These are phyloP conservation scores for Russula dissimulans DNA, from an alignment of 768 basidiomycete genomes.

Conservation along the genomic window DNA sequence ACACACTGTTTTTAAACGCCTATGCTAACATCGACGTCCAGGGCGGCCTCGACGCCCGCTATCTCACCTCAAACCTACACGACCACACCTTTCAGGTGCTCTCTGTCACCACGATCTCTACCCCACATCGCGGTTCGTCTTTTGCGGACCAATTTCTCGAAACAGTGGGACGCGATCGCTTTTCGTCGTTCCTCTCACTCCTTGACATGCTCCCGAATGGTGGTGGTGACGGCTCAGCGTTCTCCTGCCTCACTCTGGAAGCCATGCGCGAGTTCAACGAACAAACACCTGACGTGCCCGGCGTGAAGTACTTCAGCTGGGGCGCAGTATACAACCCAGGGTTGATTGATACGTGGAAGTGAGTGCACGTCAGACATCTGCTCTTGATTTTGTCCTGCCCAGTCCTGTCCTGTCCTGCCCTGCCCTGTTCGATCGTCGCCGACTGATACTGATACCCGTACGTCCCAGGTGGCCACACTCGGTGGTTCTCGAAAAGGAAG, in stretches of 20 bases:
- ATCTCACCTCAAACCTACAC: conserved; percentile 76
- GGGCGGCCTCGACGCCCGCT: conserved; percentile 93
- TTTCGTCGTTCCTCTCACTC: conserved; percentile 62
- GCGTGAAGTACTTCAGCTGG: conserved; percentile 90
- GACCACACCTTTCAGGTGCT: conserved; percentile 70
- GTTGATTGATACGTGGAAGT: conserved; percentile 83
- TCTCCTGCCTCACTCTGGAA: conserved; percentile 75
- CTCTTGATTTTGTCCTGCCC: background rate
- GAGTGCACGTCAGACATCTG: conserved; percentile 17
- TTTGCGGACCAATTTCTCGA: conserved; percentile 89
- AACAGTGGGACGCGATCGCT: conserved; percentile 53
- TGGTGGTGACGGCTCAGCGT: conserved; percentile 91
- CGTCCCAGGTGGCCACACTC: conserved; percentile 14
- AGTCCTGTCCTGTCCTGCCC: conserved; percentile 2
- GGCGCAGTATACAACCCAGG: conserved; percentile 87
- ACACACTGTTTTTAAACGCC: background rate
- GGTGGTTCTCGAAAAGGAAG: conserved; percentile 77
- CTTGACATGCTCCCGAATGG: conserved; percentile 85
- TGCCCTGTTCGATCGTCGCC: background rate
- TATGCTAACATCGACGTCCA: conserved; percentile 21
- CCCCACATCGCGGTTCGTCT: conserved; percentile 87
- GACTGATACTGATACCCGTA: background rate
- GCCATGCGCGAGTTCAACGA: conserved; percentile 88
- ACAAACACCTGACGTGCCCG: conserved; percentile 66
- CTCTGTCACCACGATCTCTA: conserved; percentile 88